Evolutionary conservation across 345 rosid genomes (phyloP).

Genomic region (Lepidium africanum): DNA sequence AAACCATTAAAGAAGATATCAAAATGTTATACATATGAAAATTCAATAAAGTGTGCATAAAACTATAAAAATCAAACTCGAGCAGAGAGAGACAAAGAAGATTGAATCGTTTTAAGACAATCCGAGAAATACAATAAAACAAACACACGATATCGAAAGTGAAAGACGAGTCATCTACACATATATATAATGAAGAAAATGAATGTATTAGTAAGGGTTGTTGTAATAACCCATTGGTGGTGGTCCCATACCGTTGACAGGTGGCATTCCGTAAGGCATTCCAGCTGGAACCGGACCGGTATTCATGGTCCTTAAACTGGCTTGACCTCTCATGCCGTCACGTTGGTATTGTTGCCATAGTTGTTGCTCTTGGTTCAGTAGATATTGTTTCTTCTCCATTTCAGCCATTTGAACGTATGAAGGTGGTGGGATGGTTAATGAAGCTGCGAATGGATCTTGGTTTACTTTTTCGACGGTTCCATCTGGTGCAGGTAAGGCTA

Average conservation of each 20-base stretch:
- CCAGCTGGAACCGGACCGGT: slow-evolving; percentile 25
- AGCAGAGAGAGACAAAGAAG: not conserved
- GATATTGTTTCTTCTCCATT: slow-evolving; percentile 69
- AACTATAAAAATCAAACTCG: slow-evolving; percentile 26
- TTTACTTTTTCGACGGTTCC: slow-evolving; percentile 58
- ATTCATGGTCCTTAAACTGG: slow-evolving; percentile 54
- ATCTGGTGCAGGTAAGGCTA: slow-evolving; percentile 83
- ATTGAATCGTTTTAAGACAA: slow-evolving; percentile 16
- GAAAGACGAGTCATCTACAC: slow-evolving; percentile 27
- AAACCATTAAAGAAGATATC: not conserved
- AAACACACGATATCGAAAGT: slow-evolving; percentile 6
- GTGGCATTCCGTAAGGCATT: slow-evolving; percentile 53
- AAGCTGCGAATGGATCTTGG: slow-evolving; percentile 76
- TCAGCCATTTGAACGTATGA: slow-evolving; percentile 77
- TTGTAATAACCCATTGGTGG: slow-evolving; percentile 40
- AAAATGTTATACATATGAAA: slow-evolving; percentile 6
- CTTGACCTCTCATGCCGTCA: slow-evolving; percentile 80
- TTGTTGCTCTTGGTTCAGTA: slow-evolving; percentile 61
- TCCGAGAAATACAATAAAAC: not conserved
- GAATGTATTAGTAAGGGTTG: slow-evolving; percentile 27
- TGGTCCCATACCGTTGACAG: slow-evolving; percentile 25
- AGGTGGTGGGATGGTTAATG: slow-evolving; percentile 56
- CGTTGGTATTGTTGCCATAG: slow-evolving; percentile 70
- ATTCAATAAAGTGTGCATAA: slow-evolving; percentile 15
- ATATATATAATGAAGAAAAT: slow-evolving; percentile 9